Base-by-base conservation (phyloP, 1,139 yeast species). In the Magnusiomyces paraingens region DNA sequence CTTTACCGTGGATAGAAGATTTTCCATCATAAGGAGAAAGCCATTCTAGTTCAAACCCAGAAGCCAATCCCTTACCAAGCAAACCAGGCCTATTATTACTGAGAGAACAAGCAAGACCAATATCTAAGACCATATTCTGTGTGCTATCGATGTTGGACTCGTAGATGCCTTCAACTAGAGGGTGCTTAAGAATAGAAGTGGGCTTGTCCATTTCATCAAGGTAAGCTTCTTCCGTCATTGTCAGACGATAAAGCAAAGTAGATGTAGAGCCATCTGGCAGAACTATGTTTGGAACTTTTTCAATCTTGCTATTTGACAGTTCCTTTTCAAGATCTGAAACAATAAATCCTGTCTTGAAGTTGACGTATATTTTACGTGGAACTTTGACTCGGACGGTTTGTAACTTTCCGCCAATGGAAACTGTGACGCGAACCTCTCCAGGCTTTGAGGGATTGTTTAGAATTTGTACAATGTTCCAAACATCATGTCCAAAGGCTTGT, bases 401-500 rank as follows among this genome's bases (percentile, higher is more conserved):
- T 17, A 93, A 77, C 64, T 83, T 85, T 14, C 81, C 84, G 59
- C 82, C 81, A 49, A 93, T 82, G 59, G 81, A 68, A 1, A 84
- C 89, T 66, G 77, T 81, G 0, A 87, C 96, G 55, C 83, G 83
- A 45, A 91, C 74, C 53, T 81, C 85, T 10, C 97, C 99, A 0
- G 90, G 86, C 20, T 56, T 52, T 20, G 72, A 64, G 2, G 63
- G 61, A 0, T 84, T 80, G 2, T 73, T 67, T 56, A 80, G 78
- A 62, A 88, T 83, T 63, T 90, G 93, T 51, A 93, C 70, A 49
- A 93, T 77, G 59, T 90, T 90, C 98, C 99, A 93, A 45, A 84
- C 79, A 0, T 86, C 73, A 3, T 84, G 86, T 5, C 35, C 21
- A 63, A 84, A 82, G 3, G 64, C 66, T 20, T 73, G 76, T 64